Evolutionary conservation across 148 eudicot species (phyloP).

Genomic region (Chenopodium formosanum): DNA sequence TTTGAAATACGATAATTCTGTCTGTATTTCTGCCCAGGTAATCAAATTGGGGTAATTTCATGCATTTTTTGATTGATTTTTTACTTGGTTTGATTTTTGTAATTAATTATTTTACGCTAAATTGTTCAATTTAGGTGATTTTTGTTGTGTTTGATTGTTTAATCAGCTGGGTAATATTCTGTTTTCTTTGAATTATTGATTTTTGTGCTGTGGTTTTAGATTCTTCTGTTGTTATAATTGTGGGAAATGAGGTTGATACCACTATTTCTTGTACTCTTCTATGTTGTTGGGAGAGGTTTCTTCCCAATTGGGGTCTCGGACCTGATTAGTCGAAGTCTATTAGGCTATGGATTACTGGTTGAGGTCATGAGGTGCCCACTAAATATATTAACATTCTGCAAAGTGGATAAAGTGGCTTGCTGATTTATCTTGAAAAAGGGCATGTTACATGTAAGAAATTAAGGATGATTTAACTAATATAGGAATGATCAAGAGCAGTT

Average conservation of each 20-base stretch:
- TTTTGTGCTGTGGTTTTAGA: background rate
- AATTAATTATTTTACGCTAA: background rate
- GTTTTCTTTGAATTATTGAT: background rate
- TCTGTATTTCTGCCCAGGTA: slow-evolving; percentile 26
- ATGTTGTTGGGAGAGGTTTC: too few species aligned
- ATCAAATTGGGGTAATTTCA: background rate
- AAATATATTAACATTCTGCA: background rate
- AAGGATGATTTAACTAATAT: background rate
- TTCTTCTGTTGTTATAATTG: background rate
- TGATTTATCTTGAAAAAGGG: background rate
- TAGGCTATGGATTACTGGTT: background rate
- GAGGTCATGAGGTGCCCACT: background rate
- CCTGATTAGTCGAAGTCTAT: background rate
- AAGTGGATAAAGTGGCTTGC: too few species aligned
- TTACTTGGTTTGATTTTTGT: background rate
- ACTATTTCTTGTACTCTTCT: too few species aligned
- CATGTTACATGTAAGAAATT: background rate
- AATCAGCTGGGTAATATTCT: background rate
- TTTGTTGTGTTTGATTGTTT: background rate
- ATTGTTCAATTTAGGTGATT: background rate
- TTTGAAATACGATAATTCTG: slow-evolving; percentile 43
- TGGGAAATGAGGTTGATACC: background rate
- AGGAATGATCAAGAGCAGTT: background rate
- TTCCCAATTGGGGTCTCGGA: too few species aligned
- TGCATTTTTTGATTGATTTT: background rate